Evolutionary conservation across 139 green algal species (phyloP).

Genomic region (Chlamydomonas eustigma): DNA sequence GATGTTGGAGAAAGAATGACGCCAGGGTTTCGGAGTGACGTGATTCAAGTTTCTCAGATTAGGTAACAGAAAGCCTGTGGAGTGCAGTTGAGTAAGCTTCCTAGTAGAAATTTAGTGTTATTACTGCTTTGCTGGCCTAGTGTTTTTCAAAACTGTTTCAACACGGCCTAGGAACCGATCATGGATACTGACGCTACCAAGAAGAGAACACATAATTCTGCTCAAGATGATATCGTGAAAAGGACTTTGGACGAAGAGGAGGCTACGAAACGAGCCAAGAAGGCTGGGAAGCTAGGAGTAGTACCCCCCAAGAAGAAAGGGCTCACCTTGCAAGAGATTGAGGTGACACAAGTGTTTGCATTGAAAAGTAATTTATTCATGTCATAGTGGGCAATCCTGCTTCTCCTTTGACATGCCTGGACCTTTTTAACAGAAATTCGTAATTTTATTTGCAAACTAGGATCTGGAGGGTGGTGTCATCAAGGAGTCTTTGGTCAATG

Average conservation of each 20-base stretch:
- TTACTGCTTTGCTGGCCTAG: too few relatives aligned
- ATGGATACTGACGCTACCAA: too few relatives aligned
- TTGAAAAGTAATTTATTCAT: neutral
- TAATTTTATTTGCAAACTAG: neutral
- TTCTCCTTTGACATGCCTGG: too few relatives aligned
- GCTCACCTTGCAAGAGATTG: neutral
- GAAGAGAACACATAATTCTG: neutral
- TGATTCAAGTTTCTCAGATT: too few relatives aligned
- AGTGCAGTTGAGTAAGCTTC: too few relatives aligned
- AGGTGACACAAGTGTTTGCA: neutral
- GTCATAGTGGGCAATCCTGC: neutral
- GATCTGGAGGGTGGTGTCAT: neutral
- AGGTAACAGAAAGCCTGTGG: too few relatives aligned
- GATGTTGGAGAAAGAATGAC: too few relatives aligned
- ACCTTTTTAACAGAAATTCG: neutral
- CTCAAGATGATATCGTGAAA: slow-evolving; percentile 6
- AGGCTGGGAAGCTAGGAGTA: neutral
- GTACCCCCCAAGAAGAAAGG: neutral
- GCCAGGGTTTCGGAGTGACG: too few relatives aligned
- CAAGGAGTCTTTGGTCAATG: neutral
- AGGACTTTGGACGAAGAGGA: neutral
- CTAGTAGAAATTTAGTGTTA: too few relatives aligned
- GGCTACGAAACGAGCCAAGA: neutral
- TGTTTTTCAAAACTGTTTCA: too few relatives aligned
- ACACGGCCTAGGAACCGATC: too few relatives aligned